Base-by-base conservation (phyloP, 2,329 filamentous ascomycete species). In the Calonectria pseudoturangicola region DNA sequence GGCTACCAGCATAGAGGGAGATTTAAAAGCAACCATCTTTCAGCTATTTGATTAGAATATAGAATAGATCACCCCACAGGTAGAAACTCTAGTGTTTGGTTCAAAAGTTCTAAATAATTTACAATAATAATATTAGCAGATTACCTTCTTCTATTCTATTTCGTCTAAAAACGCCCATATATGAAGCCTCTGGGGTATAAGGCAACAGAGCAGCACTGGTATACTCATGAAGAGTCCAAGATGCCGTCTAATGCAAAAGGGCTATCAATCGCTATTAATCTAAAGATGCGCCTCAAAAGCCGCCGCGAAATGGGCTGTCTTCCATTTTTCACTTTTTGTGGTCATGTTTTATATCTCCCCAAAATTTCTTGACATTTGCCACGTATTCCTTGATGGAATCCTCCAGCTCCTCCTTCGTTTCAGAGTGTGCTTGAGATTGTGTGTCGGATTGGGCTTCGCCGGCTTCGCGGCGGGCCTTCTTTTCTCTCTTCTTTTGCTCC, bases 361-460 rank as follows among this genome's bases (percentile, higher is more conserved):
- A 68, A 8, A 68, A 36, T 21, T 60, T 68, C 65, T 73, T 67
- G 16, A 72, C 66, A 18, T 63, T 45, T 6, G 77, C 75, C 2
- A 79, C 33, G n/a, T 75, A 77, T 8, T 80, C 78, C 5, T 76
- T 79, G 2, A 79, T 69, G 0, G 75, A 71, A 2, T 76, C 66
- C 41, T 79, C 78, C 0, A 70, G 72, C 1, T 76, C 72, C 1
- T 56, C 47, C 21, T 36, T 68, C 10, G 66, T 43, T 15, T 51
- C 50, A 5, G 45, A 48, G 12, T 48, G 39, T 12, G 54, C 25
- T 41, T 60, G 33, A 15, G 54, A 41, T 27, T 25, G 9, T 13
- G 54, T 13, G 16, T 60, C 54, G 1, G 54, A 60, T 25, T 60
- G 5, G 27, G n/a, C 36, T 12, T 60, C 54, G n/a, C n/a, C 33